Evolutionary conservation across 139 green algal genomes (phyloP).

Genomic region (Monoraphidium neglectum): DNA sequence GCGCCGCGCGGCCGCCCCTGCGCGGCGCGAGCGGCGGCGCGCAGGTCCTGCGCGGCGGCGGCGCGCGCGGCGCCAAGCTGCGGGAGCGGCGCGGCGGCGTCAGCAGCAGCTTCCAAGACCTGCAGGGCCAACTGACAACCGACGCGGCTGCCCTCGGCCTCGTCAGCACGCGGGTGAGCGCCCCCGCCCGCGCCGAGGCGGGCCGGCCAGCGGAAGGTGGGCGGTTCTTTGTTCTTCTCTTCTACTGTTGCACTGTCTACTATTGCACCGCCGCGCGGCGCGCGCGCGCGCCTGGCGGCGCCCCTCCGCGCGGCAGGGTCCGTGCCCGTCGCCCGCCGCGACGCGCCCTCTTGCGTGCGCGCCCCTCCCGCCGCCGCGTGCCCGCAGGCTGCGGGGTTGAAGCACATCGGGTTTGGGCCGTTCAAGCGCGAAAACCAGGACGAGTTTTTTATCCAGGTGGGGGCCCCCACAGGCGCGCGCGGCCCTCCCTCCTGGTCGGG

Average conservation of each 20-base stretch:
- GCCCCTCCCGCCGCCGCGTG: neutral
- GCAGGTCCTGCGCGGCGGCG: constrained; percentile 19
- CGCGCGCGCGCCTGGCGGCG: neutral
- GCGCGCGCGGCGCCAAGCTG: constrained; percentile 12
- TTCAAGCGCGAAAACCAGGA: constrained; percentile 61
- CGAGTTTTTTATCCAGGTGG: constrained; percentile 45
- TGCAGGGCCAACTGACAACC: constrained; percentile 15
- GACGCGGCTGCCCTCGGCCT: neutral
- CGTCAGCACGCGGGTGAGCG: constrained; percentile 20
- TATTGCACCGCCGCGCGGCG: neutral
- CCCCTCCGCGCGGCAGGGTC: neutral
- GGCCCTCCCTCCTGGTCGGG: too few relatives aligned
- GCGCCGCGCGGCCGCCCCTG: too few relatives aligned
- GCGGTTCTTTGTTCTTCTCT: neutral
- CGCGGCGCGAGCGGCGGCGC: neutral
- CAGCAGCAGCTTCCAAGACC: constrained; percentile 20
- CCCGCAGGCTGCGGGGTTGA: constrained; percentile 38
- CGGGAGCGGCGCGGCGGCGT: constrained; percentile 20
- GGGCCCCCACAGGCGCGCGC: too few relatives aligned
- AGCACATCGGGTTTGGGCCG: constrained; percentile 54
- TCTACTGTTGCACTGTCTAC: neutral
- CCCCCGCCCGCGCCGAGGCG: neutral
- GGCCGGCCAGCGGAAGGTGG: neutral
- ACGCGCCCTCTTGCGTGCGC: neutral
- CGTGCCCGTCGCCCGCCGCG: neutral